phyloP scores from a whole-genome alignment of 164 flowering plant species.

The Warburgia ugandensis region DNA sequence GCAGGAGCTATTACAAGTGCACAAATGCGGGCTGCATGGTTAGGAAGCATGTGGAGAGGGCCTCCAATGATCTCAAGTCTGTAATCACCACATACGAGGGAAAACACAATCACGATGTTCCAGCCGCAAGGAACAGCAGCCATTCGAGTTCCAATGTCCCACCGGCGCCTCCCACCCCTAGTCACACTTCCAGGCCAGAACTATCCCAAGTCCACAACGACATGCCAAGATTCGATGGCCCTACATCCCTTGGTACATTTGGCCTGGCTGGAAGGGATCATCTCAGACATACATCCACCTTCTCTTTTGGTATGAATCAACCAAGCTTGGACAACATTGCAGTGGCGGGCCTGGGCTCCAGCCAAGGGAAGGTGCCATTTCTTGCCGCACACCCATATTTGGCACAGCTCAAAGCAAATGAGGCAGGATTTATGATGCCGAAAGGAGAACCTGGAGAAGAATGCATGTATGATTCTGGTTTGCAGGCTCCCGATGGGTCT shows the following conservation, averaged over 20 bases:
- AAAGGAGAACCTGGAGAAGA: conserved; percentile 63
- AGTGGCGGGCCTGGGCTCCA: conserved; percentile 45
- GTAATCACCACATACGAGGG: conserved; percentile 94
- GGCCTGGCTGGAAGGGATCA: conserved; percentile 45
- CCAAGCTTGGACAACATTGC: conserved; percentile 35
- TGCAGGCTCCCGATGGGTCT: conserved; percentile 33
- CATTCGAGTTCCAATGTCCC: conserved; percentile 42
- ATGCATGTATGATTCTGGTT: conserved; percentile 39
- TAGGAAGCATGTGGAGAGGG: conserved; percentile 89
- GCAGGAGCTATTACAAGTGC: conserved; percentile 97
- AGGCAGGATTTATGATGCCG: conserved; percentile 47
- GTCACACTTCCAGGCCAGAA: conserved; percentile 45
- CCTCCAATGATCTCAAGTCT: conserved; percentile 83
- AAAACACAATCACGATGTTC: conserved; percentile 91
- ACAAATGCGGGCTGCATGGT: conserved; percentile 80
- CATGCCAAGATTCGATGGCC: conserved; percentile 42
- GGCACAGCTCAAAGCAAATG: conserved; percentile 39
- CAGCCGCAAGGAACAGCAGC: conserved; percentile 82
- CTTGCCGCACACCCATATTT: conserved; percentile 32
- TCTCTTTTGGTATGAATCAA: conserved; percentile 52
- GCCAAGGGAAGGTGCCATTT: conserved; percentile 34
- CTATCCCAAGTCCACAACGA: conserved; percentile 37
- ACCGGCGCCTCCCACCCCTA: conserved; percentile 25
- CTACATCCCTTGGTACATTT: conserved; percentile 32
- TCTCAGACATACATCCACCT: conserved; percentile 36